Conservation (phyloP, 805 yeast genomes). For the Jamesozyma piceae region DNA sequence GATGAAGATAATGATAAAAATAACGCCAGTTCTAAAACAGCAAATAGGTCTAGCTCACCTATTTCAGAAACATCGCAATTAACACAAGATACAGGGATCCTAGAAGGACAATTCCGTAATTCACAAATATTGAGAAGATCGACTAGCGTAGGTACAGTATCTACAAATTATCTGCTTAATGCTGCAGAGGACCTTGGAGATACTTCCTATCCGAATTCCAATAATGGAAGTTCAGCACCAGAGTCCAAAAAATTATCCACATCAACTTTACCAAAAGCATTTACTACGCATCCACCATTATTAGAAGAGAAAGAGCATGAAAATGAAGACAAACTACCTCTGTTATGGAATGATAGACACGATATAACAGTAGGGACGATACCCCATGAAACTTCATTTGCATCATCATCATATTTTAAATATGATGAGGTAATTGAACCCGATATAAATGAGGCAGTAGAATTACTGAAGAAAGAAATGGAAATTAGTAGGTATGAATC, state of each 20-base stretch:
- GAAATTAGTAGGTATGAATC: neutral
- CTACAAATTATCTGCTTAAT: neutral
- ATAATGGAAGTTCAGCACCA: no score
- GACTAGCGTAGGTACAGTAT: conserved; percentile 1
- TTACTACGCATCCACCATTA: neutral
- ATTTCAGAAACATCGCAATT: neutral
- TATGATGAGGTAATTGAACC: conserved; percentile 9
- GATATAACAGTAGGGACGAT: no score
- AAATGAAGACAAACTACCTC: no score
- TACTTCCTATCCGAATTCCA: no score
- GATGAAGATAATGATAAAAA: neutral
- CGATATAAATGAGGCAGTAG: conserved; percentile 18
- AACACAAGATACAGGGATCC: conserved; percentile 6
- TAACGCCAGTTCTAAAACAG: neutral
- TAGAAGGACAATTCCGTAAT: conserved; percentile 1
- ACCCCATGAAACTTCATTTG: no score
- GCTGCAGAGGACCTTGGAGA: neutral
- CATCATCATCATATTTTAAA: neutral
- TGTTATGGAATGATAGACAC: no score
- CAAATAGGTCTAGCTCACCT: neutral
- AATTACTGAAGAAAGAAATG: conserved; percentile 13
- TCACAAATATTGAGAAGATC: conserved; percentile 3
- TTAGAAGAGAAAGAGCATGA: neutral
- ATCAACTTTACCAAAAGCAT: neutral
- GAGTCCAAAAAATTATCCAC: no score